phyloP scores from a whole-genome alignment of 768 basidiomycete species.

The Mrakia frigida region DNA sequence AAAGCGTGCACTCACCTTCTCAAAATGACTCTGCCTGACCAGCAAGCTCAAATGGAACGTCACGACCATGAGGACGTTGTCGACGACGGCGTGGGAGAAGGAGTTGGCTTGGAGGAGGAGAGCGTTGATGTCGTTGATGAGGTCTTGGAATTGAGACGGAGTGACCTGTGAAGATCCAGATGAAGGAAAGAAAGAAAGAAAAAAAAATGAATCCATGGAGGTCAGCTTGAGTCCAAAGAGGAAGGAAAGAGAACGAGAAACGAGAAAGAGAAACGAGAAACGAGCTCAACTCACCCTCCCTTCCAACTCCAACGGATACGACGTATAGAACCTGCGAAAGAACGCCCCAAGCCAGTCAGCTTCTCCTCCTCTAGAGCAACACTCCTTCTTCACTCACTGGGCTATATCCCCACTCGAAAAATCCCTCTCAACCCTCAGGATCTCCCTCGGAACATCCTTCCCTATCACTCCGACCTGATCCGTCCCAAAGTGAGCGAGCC shows the following conservation, averaged over 20 bases:
- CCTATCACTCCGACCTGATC: slow-evolving; percentile 79
- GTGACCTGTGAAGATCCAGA: slow-evolving; percentile 58
- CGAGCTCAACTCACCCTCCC: slow-evolving; percentile 63
- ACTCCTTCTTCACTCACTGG: slow-evolving; percentile 50
- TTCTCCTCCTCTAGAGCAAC: not conserved
- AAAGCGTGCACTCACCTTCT: slow-evolving; percentile 54
- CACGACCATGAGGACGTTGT: slow-evolving; percentile 72
- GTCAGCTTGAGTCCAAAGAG: not conserved
- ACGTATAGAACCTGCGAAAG: slow-evolving; percentile 63
- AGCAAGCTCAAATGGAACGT: slow-evolving; percentile 73
- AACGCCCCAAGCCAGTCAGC: not conserved
- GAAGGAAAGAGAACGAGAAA: not conserved
- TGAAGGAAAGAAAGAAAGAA: no score
- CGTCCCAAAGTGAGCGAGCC: slow-evolving; percentile 55
- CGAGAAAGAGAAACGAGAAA: not conserved
- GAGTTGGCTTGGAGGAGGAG: slow-evolving; percentile 81
- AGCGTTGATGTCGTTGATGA: slow-evolving; percentile 86
- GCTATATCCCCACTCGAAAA: slow-evolving; percentile 83
- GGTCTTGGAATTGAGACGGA: slow-evolving; percentile 81
- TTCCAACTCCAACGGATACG: slow-evolving; percentile 87
- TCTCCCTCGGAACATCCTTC: slow-evolving; percentile 81
- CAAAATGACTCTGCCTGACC: slow-evolving; percentile 69
- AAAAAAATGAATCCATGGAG: not conserved
- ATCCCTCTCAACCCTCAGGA: slow-evolving; percentile 86
- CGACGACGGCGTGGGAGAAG: slow-evolving; percentile 61